These are phyloP conservation scores for Fusarium poae DNA, from an alignment of 2,329 filamentous ascomycete species.

Conservation along the genomic window DNA sequence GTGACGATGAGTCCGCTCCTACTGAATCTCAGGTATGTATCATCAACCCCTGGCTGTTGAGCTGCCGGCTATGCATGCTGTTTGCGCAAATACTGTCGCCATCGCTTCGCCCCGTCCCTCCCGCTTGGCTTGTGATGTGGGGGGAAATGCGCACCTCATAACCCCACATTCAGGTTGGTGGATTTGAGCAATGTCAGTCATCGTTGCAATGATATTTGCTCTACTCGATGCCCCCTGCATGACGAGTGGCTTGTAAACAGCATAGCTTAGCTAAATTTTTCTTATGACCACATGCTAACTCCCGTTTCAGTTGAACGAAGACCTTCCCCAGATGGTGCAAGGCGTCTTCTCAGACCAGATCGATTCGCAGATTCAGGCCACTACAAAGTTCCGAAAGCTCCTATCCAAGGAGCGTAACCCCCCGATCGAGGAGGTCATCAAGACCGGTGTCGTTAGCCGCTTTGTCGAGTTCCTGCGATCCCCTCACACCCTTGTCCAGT, in stretches of 20 bases:
- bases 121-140: slow-evolving; percentile 50
- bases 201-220: slow-evolving; percentile 15
- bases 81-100: slow-evolving; percentile 23
- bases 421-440: slow-evolving; percentile 98
- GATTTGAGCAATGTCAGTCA: slow-evolving; percentile 32
- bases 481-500: slow-evolving; percentile 97
- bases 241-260: slow-evolving; percentile 6
- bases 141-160: slow-evolving; percentile 49
- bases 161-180: slow-evolving; percentile 52
- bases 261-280: slow-evolving; percentile 8
- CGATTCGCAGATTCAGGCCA: slow-evolving; percentile 95
- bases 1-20: slow-evolving; percentile 94
- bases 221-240: slow-evolving; percentile 20
- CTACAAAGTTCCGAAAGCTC: slow-evolving; percentile 98
- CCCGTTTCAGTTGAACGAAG: slow-evolving; percentile 83
- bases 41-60: slow-evolving; percentile 21
- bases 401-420: slow-evolving; percentile 99
- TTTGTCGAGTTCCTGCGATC: slow-evolving; percentile 99
- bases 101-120: slow-evolving; percentile 38
- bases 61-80: slow-evolving; percentile 2
- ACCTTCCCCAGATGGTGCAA: slow-evolving; percentile 97
- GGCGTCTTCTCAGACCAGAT: slow-evolving; percentile 99
- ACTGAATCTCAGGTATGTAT: slow-evolving; percentile 90
- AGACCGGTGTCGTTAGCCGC: slow-evolving; percentile 96
- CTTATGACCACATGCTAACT: slow-evolving; percentile 36